Evolutionary conservation across 495 filamentous ascomycete genomes (phyloP).

Genomic region (Choiromyces venosus): DNA sequence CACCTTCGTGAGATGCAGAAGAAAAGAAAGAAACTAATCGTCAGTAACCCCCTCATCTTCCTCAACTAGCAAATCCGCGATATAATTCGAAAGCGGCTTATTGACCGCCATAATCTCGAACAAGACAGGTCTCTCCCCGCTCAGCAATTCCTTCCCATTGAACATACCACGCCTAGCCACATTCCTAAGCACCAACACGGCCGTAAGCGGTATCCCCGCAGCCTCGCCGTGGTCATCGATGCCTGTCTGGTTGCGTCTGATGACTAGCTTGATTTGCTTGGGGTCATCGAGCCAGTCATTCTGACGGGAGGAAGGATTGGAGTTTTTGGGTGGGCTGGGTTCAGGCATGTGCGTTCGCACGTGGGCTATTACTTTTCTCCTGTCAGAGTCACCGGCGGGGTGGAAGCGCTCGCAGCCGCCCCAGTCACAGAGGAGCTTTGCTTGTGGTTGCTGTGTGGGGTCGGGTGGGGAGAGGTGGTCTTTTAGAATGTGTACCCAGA

Average conservation of each 20-base stretch:
- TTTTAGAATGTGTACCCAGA: conserved; percentile 39
- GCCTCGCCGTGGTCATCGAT: conserved; percentile 76
- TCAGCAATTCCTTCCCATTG: conserved; percentile 52
- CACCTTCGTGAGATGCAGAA: neutral
- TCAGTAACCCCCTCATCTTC: conserved; percentile 42
- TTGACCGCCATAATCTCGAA: conserved; percentile 49
- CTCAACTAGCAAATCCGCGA: conserved; percentile 45
- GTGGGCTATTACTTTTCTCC: conserved; percentile 39
- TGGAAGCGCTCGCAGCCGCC: conserved; percentile 37
- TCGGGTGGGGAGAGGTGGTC: conserved; percentile 30
- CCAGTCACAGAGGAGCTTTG: conserved; percentile 36
- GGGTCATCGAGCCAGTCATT: conserved; percentile 45
- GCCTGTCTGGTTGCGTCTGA: conserved; percentile 60
- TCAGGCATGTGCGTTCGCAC: conserved; percentile 42
- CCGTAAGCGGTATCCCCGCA: conserved; percentile 75
- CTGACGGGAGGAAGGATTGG: neutral
- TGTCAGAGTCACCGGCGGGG: conserved; percentile 32
- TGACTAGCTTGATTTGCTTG: conserved; percentile 44
- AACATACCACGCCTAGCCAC: conserved; percentile 69
- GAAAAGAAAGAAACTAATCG: conserved; percentile 9
- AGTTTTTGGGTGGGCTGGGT: conserved; percentile 17
- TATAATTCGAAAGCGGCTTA: conserved; percentile 46
- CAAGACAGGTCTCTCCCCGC: conserved; percentile 49
- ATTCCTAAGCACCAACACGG: conserved; percentile 80
- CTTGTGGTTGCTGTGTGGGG: conserved; percentile 8